Base-by-base conservation (phyloP, 2,329 filamentous ascomycete species). In the Arthroderma sp. region DNA sequence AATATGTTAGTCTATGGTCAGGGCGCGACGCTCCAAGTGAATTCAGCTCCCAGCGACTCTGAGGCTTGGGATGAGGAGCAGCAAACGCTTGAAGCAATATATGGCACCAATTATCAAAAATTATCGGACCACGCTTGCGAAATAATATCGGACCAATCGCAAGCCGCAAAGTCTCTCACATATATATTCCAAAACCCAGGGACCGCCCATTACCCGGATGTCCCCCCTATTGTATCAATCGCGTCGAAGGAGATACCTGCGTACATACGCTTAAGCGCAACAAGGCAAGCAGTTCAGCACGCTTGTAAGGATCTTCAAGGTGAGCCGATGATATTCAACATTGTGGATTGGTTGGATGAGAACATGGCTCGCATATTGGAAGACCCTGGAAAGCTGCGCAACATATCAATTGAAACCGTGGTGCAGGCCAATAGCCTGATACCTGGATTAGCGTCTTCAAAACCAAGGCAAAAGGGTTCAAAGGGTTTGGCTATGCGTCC, bases 281-380 rank as follows among this genome's bases (percentile, higher is more conserved):
- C 91, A 55, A 82, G 85, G 54, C 80, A 83, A 62, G 79, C 82
- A 1, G 68, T 95, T 4, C 70, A 75, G 4, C 79, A 89, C 58
- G 80, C 87, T 2, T 69, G 77, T 41, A 73, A 80, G 41, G 78
- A 79, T 29, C 72, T 94, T 29, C 66, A 81, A 9, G 89, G 86
- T 27, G 86, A 93, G 58, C 84, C 86, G 34, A 94, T 94, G 82
- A 76, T 95, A 8, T 96, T 88, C 63, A 85, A 85, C 52, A 73
- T 94, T 8, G 75, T 89, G 43, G 88, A 94, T 64, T 96, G 89
- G 88, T 67, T 96, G 3, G 88, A 96, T 59, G 78, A 83, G 51
- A 81, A 87, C 52, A 78, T 94, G 50, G 82, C 86, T 47, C 66
- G 66, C n/a, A 85, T 96, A 46, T 81, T 95, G 44, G 80, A 88